Percentiles rank a stretch among this genome's conserved stretches.
phyloP scores from a whole-genome alignment of 257 asterid genomes.

The Solanum virginianum region DNA sequence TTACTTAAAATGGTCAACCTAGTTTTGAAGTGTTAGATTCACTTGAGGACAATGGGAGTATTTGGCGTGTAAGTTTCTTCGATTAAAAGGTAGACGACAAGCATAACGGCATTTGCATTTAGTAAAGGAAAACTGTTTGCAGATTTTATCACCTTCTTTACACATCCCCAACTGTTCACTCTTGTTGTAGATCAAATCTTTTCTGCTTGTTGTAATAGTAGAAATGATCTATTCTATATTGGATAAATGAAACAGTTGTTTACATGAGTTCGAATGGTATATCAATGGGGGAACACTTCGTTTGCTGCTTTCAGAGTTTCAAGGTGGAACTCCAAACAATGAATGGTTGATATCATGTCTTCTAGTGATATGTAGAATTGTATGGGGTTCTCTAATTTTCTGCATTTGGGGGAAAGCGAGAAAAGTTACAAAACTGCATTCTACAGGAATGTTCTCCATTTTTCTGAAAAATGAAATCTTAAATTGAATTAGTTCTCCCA shows the following conservation, averaged over 20 bases:
- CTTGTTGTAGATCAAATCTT: background rate
- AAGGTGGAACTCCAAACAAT: background rate
- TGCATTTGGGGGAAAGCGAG: background rate
- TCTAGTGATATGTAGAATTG: background rate
- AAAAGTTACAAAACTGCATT: background rate
- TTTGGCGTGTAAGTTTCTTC: background rate
- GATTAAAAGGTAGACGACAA: background rate
- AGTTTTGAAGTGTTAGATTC: background rate
- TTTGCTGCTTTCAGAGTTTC: background rate
- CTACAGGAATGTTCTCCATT: background rate
- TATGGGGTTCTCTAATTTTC: background rate
- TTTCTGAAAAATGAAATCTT: background rate
- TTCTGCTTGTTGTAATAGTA: background rate
- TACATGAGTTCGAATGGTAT: background rate
- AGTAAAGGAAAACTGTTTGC: background rate
- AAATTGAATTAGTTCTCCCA: background rate
- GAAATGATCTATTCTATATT: background rate
- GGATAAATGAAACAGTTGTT: background rate
- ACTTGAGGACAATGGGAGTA: background rate
- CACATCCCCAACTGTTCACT: background rate
- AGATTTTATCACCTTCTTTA: background rate
- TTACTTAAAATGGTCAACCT: background rate
- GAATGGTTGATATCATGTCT: background rate
- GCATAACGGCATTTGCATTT: background rate
- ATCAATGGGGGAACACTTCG: background rate